Base-by-base conservation (phyloP, 805 yeast species). In the Yarrowia sp. region DNA sequence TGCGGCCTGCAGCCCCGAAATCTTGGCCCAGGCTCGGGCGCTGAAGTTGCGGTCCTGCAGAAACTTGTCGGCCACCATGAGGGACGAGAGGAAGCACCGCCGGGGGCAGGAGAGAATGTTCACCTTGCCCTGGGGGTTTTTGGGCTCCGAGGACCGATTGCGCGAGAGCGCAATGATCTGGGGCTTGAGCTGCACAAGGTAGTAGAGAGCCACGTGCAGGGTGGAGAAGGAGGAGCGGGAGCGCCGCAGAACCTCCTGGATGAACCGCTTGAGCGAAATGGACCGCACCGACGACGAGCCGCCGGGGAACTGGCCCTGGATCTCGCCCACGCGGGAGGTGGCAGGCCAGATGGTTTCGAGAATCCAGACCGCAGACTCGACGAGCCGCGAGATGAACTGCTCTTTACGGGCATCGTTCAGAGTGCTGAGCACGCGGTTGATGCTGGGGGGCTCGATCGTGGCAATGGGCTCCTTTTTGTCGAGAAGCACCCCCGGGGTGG, bases 1-100 rank as follows among this genome's bases (percentile, higher is more conserved):
- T 36, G 75, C 71, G 4, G 83, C 73, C 24, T 84, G 74, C 47
- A 89, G 81, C 0, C 96, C 95, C 40, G 91, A 84, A 61, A 91
- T 87, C 74, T 85, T 84, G 64, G 88, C 80, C 97, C 97, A 91
- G 7, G 90, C 84, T 70, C 81, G 82, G 71, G 89, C 82, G 38
- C 89, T 81, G 76, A 85, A 90, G 74, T 87, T 88, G 63, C 85
- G 84, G 77, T 91, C 97, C 74, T 87, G 91, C 69, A 83, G 80
- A 75, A 86, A 90, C 75, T 91, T 91, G 65, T 88, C 84, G 4
- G 95, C 87, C 44, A 91, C 79, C 66, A 91, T 89, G 66, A 91
- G 76, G 73, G 90, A 84, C 1, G 87, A 84, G 69, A 91, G 80
- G 70, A 91, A 87, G 49, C 86, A 82, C 70, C 89, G 85, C 72